Evolutionary conservation across 257 asterid species (phyloP).

Genomic region (Gentiana macrophylla): DNA sequence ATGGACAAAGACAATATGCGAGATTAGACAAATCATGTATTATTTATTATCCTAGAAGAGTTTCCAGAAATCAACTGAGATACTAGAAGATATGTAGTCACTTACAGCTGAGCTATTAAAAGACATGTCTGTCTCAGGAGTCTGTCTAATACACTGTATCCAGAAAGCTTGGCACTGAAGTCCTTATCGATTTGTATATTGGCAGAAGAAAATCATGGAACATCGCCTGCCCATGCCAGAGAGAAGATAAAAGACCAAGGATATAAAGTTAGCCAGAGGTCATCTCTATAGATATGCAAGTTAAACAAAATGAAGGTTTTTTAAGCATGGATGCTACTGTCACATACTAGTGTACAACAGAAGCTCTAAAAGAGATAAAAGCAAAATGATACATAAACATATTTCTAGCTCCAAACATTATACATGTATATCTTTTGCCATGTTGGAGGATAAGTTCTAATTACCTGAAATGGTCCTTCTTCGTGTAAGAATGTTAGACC

Average conservation of each 20-base stretch:
- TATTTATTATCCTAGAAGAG: too few species aligned
- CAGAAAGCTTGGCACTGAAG: constrained; percentile 91
- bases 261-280: constrained; percentile 3
- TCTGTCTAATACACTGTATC: constrained; percentile 77
- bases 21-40: neutral
- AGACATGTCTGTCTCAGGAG: constrained; percentile 71
- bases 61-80: too few species aligned
- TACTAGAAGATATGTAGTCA: neutral
- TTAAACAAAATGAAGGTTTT: constrained; percentile 3
- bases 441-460: constrained; percentile 4
- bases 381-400: too few species aligned
- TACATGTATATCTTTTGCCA: neutral
- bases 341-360: neutral
- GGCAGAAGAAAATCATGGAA: constrained; percentile 81
- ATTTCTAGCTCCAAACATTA: neutral
- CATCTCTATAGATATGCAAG: neutral
- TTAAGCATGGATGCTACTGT: neutral
- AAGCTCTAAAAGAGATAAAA: neutral
- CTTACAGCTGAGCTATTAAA: constrained; percentile 46
- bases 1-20: neutral
- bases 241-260: constrained; percentile 8
- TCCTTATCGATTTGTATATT: constrained; percentile 90
- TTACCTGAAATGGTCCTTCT: constrained; percentile 97
- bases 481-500: constrained; percentile 92
- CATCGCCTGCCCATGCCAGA: constrained; percentile 63